Conservation (phyloP, 495 filamentous ascomycete genomes). For the Apiosordaria backusii region DNA sequence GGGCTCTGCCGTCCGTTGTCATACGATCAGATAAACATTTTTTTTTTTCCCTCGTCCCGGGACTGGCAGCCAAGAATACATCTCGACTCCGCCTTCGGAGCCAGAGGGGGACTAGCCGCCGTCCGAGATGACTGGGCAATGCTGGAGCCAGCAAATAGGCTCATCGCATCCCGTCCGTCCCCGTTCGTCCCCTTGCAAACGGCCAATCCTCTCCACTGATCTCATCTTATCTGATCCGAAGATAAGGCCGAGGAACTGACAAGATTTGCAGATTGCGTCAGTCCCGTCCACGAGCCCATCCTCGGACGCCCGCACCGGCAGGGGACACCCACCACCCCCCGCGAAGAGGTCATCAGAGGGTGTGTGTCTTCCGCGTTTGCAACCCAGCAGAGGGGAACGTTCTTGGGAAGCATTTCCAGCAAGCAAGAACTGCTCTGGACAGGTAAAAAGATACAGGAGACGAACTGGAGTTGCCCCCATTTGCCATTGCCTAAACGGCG, state of each 20-base stretch:
- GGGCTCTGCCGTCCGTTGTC: background rate
- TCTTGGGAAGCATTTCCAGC: too few species aligned
- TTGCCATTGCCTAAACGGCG: background rate
- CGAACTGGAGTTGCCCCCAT: background rate
- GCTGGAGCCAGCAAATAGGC: constrained; percentile 8
- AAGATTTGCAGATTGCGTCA: background rate
- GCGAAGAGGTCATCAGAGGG: background rate
- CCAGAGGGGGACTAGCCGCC: constrained; percentile 10
- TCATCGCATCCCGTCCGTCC: background rate
- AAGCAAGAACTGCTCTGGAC: too few species aligned
- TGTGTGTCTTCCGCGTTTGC: background rate
- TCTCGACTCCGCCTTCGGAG: constrained; percentile 21
- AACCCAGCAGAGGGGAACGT: background rate
- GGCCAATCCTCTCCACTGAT: constrained; percentile 18
- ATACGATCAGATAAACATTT: background rate
- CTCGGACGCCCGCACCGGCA: background rate
- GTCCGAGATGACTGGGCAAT: background rate
- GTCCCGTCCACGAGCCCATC: background rate
- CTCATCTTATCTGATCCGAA: constrained; percentile 53
- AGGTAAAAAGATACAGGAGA: background rate
- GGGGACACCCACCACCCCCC: background rate
- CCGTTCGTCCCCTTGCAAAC: background rate
- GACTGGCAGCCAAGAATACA: background rate
- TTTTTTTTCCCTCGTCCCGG: background rate
- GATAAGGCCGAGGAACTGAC: constrained; percentile 42